Percentiles rank a stretch among this genome's conserved stretches.
phyloP scores from a whole-genome alignment of 1,284 basidiomycete species.

The Ganoderma leucocontextum region DNA sequence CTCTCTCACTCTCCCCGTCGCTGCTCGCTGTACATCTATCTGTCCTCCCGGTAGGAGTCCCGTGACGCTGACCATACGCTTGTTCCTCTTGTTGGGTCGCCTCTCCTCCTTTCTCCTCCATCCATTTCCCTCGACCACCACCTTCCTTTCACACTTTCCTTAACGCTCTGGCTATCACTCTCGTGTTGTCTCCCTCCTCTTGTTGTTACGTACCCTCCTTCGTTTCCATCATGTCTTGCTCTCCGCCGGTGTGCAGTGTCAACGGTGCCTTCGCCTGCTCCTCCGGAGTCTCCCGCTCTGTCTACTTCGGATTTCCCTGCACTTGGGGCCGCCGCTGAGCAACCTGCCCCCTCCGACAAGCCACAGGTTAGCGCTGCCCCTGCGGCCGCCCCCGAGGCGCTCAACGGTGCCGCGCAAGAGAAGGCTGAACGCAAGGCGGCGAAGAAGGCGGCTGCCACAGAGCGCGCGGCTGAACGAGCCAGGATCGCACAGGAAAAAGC shows the following conservation, averaged over 20 bases:
- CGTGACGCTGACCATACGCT: slow-evolving; percentile 45
- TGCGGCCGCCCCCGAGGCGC: slow-evolving; percentile 26
- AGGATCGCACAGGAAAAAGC: slow-evolving; percentile 62
- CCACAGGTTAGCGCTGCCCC: slow-evolving; percentile 38
- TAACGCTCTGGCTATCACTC: not conserved
- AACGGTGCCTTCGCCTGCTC: slow-evolving; percentile 56
- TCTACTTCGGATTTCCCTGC: slow-evolving; percentile 80
- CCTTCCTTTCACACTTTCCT: not conserved
- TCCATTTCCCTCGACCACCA: not conserved
- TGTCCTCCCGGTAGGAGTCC: slow-evolving; percentile 43
- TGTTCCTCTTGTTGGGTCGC: slow-evolving; percentile 36
- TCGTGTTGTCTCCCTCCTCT: not conserved
- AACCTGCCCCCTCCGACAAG: slow-evolving; percentile 41
- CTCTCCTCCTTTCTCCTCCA: not conserved
- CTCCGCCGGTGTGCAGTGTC: slow-evolving; percentile 48
- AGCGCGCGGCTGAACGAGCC: slow-evolving; percentile 66
- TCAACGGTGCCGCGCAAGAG: slow-evolving; percentile 51
- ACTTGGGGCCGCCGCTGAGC: slow-evolving; percentile 42
- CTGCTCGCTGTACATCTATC: slow-evolving; percentile 35
- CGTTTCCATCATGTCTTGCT: slow-evolving; percentile 42
- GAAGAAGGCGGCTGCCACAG: slow-evolving; percentile 68
- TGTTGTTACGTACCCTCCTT: slow-evolving; percentile 35
- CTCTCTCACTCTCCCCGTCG: slow-evolving; percentile 40
- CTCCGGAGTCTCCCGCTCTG: slow-evolving; percentile 49
- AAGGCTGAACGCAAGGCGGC: slow-evolving; percentile 59